A percentile compares a stretch with the other conserved stretches of the same genome.
Evolutionary conservation across 257 asterid species (phyloP).

Genomic region (Ballota nigra): DNA sequence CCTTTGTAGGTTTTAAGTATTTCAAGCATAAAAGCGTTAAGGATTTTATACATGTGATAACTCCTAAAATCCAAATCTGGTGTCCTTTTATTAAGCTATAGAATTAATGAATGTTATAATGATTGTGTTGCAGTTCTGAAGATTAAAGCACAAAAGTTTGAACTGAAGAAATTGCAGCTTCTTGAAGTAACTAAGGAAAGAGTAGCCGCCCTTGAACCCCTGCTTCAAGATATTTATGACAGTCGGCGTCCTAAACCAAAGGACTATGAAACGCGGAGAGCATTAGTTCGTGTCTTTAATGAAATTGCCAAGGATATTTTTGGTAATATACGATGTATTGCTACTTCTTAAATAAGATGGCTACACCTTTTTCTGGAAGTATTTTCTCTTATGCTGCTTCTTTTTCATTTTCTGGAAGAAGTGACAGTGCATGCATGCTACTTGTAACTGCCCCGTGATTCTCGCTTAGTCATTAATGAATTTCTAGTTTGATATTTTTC

Average conservation of each 20-base stretch:
- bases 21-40: neutral
- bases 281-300: conserved; percentile 63
- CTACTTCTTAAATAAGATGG: neutral
- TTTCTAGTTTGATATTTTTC: neutral
- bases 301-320: conserved; percentile 73
- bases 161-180: conserved; percentile 48
- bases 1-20: neutral
- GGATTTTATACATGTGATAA: neutral
- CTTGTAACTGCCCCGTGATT: neutral
- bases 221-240: conserved; percentile 59
- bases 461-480: neutral
- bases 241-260: conserved; percentile 53
- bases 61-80: neutral
- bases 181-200: conserved; percentile 37
- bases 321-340: conserved; percentile 46
- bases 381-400: neutral
- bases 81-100: neutral
- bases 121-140: conserved; percentile 53
- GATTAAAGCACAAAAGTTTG: conserved; percentile 62
- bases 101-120: conserved; percentile 10
- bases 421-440: neutral
- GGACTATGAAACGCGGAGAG: conserved; percentile 69
- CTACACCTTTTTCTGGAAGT: neutral
- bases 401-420: neutral
- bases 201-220: conserved; percentile 44